These are phyloP conservation scores for Butyriboletus appendiculatus DNA, from an alignment of 1,284 basidiomycete species.

Conservation along the genomic window DNA sequence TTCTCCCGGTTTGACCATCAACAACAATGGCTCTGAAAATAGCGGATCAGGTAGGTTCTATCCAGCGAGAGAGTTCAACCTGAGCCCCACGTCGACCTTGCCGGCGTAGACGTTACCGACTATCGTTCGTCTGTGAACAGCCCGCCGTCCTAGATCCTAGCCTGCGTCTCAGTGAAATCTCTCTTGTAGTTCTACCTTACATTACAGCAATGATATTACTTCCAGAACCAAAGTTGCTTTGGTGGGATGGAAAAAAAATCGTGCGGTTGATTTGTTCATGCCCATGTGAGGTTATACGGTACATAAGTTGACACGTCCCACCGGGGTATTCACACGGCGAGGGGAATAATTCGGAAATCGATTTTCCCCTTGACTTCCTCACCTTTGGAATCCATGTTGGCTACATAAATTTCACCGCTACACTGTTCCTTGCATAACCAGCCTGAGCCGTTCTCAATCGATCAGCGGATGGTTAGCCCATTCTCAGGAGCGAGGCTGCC, in stretches of 20 bases:
- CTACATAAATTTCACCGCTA: neutral
- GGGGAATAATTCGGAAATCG: neutral
- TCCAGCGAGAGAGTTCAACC: neutral
- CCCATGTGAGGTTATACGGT: neutral
- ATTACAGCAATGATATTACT: neutral
- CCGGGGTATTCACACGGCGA: neutral
- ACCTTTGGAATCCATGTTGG: neutral
- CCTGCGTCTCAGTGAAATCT: neutral
- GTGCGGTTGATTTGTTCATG: neutral
- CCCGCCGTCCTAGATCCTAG: neutral
- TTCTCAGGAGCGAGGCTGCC: too few species aligned
- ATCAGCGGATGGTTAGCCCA: neutral
- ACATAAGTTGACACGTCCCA: neutral
- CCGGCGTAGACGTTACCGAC: neutral
- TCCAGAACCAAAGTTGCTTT: neutral
- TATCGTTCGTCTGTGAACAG: neutral
- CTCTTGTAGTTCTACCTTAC: slow-evolving; percentile 4
- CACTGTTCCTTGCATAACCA: neutral
- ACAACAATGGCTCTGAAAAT: slow-evolving; percentile 3
- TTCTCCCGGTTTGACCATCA: slow-evolving; percentile 10
- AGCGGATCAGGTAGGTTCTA: slow-evolving; percentile 13
- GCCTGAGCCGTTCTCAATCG: too few species aligned
- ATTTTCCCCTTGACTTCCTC: too few species aligned
- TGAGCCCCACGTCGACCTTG: neutral
- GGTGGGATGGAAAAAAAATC: neutral